Evolutionary conservation across 306 rosid genomes (phyloP).

Genomic region (Amphicarpaea edgeworthii): DNA sequence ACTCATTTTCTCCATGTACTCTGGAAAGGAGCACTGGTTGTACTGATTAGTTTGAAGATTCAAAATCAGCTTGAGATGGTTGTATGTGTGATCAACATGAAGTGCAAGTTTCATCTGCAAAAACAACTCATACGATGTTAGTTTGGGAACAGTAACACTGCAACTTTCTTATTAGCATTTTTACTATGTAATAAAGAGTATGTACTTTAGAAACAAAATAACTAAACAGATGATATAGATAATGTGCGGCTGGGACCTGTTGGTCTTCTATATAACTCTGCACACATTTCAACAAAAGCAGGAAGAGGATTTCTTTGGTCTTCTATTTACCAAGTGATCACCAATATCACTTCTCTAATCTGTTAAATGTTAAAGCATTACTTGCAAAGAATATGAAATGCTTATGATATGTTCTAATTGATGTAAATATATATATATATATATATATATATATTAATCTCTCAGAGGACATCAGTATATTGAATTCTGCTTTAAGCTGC

Average conservation of each 20-base stretch:
- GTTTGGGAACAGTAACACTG: neutral
- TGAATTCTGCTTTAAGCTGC: too few species aligned
- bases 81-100: constrained; percentile 37
- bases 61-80: constrained; percentile 32
- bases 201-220: neutral
- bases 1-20: too few species aligned
- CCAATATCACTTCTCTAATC: too few species aligned
- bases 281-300: too few species aligned
- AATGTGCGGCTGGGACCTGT: constrained; percentile 45
- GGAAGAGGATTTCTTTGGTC: too few species aligned
- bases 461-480: neutral
- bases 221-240: constrained; percentile 69
- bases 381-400: neutral
- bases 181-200: neutral
- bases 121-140: constrained; percentile 18
- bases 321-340: too few species aligned
- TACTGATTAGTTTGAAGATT: too few species aligned
- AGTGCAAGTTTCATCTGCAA: constrained; percentile 55
- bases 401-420: neutral
- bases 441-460: neutral
- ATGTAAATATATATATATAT: neutral
- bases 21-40: too few species aligned
- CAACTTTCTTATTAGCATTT: neutral
- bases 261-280: neutral
- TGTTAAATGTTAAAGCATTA: too few species aligned